These are phyloP conservation scores for Musa troglodytarum DNA, from an alignment of 176 grass and related monocot species.

Conservation along the genomic window DNA sequence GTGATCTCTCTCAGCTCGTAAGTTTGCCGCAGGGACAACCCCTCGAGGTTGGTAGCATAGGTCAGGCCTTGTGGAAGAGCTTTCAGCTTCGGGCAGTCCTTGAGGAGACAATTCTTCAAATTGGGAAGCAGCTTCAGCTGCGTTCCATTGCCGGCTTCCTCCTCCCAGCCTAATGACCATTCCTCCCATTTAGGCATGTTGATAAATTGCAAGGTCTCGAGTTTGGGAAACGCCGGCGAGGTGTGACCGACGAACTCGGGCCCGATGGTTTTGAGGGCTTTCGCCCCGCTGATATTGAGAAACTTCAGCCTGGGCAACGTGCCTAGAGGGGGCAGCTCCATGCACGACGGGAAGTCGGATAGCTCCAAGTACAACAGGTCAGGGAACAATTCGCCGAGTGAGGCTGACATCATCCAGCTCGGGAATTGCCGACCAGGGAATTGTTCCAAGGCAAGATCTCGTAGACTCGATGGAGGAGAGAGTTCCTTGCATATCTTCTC, in stretches of 20 bases:
- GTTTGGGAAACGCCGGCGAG: conserved; percentile 14
- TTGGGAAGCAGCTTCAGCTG: conserved; percentile 6
- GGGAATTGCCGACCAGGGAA: conserved; percentile 56
- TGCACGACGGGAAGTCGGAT: background rate
- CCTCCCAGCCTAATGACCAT: conserved; percentile 18
- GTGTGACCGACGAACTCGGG: conserved; percentile 12
- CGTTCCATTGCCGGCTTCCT: background rate
- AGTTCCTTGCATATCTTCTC: conserved; percentile 73
- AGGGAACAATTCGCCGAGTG: conserved; percentile 37
- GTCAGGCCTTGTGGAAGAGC: conserved; percentile 17
- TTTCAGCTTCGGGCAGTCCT: conserved; percentile 11
- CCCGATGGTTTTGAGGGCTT: conserved; percentile 10
- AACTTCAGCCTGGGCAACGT: conserved; percentile 20
- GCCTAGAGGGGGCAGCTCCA: conserved; percentile 15
- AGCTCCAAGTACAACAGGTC: background rate
- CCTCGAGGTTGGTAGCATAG: background rate
- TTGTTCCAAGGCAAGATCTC: conserved; percentile 55
- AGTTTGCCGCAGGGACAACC: background rate
- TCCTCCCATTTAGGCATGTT: conserved; percentile 31
- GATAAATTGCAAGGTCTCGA: background rate
- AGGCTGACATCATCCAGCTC: conserved; percentile 46
- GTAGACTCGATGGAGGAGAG: conserved; percentile 39
- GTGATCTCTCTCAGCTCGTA: conserved; percentile 14
- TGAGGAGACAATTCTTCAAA: background rate
- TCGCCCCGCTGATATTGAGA: conserved; percentile 8